A percentile compares a stretch with the other conserved stretches of the same genome.
phyloP scores from a whole-genome alignment of 1,284 basidiomycete species.

The Athelia psychrophila region DNA sequence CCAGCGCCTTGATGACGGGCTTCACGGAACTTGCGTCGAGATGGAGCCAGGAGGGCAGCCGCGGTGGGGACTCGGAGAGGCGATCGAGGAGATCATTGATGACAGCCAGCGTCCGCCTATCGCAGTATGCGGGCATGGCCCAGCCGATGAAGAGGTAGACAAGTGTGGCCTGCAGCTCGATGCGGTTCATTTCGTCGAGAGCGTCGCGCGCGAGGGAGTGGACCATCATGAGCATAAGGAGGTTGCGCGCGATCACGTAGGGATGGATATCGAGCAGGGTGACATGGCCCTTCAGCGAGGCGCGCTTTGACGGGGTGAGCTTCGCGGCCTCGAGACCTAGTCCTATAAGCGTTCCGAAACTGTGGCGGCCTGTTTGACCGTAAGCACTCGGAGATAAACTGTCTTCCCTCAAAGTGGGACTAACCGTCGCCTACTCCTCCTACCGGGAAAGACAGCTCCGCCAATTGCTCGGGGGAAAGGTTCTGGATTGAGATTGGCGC shows the following conservation, averaged over 20 bases:
- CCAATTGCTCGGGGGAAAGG: conserved; percentile 11
- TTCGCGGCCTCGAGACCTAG: conserved; percentile 11
- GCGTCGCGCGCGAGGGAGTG: conserved; percentile 10
- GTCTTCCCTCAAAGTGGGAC: not conserved
- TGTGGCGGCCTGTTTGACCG: conserved; percentile 14
- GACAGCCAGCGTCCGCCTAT: conserved; percentile 1
- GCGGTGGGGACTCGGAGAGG: conserved; percentile 10
- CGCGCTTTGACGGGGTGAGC: conserved; percentile 8
- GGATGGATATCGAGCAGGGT: conserved; percentile 20
- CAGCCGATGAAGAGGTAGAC: conserved; percentile 16
- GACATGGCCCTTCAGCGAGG: conserved; percentile 11
- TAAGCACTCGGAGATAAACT: no score
- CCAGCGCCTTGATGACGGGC: conserved; percentile 14
- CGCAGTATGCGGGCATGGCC: conserved; percentile 17
- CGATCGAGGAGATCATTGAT: conserved; percentile 4
- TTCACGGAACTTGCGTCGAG: conserved; percentile 15
- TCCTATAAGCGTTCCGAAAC: conserved; percentile 18
- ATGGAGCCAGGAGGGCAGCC: conserved; percentile 23
- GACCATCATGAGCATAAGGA: conserved; percentile 15
- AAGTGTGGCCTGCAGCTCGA: conserved; percentile 7
- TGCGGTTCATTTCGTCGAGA: conserved; percentile 6
- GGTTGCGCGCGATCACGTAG: conserved; percentile 15
- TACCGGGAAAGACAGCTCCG: conserved; percentile 16
- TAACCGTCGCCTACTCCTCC: conserved; percentile 21
- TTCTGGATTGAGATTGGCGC: conserved; percentile 14